Base-by-base conservation (phyloP, 1,139 yeast species). In the Diutina siamensis region DNA sequence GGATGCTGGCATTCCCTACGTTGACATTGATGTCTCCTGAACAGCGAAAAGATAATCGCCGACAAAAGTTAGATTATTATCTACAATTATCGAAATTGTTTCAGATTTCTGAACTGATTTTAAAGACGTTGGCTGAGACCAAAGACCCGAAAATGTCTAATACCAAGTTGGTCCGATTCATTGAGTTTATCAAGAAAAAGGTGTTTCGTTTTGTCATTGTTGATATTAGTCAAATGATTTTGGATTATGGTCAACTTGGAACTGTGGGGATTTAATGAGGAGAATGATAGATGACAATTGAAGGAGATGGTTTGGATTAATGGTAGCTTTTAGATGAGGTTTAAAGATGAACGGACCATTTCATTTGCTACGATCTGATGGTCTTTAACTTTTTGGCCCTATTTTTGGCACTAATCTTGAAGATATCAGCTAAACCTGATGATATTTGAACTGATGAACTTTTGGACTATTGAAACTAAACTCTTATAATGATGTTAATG, bases 151-250 rank as follows among this genome's bases (percentile, higher is more conserved):
- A 47, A 28, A 50, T 48, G 25, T 45, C 47, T 12, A 44, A 45
- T 31, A 46, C 53, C 19, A 61, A 60, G 46, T 51, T 63, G 45
- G 53, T 57, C 35, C 60, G 58, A 49, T 58, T 67, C 34, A 53
- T 68, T 48, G 72, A 68, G 38, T 71, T 70, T 49, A 57, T 71
- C 46, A 66, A 66, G 49, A 57, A 61, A 47, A 58, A 56, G 48
- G 59, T 69, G 17, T 60, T 69, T 51, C 64, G 62, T 49, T 67
- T 70, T 49, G 60, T 71, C 20, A 60, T 68, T 34, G 60, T 68
- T 38, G 76, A 71, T 53, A 53, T 63, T 3, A 58, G 63, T 44
- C 66, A 60, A 38, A 67, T 71, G 72, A 55, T 68, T 28, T 52
- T 64, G 40, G 63, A 59, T 40, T 68, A 67, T 51, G 65, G 65